Base-by-base conservation (phyloP, 192 early-diverging fungal species). In the Rhizoclosmatium sp. region DNA sequence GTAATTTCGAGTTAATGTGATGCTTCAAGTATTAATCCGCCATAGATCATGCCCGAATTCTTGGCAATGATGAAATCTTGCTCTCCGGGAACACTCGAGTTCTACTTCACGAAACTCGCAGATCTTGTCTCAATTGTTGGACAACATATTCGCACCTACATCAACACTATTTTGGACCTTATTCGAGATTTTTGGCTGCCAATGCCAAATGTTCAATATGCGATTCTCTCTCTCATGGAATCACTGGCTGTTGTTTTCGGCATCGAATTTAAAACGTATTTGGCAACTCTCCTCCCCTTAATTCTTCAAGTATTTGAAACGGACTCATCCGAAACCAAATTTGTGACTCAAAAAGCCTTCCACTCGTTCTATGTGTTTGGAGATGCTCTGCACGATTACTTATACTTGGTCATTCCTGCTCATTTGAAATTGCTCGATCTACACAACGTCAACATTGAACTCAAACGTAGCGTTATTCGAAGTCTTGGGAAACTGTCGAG, bases 61-160 rank as follows among this genome's bases (percentile, higher is more conserved):
- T 70, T 96, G 58, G 84, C 82, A 2, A 91, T 94, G 66, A 94
- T 97, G 92, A 87, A 87, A 47, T 85, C 89, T 4, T 92, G 92
- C 31, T 92, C 92, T 2, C 69, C 86, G 1, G 80, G 85, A 10
- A 91, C 92, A 76, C 90, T 94, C 0, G 93, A 93, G 47, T 95
- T 93, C 58, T 93, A 95, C 76, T 94, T 96, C 76, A 93, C 93
- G 60, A 87, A 93, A 41, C 86, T 97, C 47, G 88, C 90, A 0
- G 85, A 89, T 47, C 77, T 97, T 19, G 93, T 96, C 0, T 67
- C 82, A 41, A 90, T 95, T 75, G 91, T 94, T 10, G 86, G 89
- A 47, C 88, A 92, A 65, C 92, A 96, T 58, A 94, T 95, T 40
- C 87, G 94, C 14, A 89, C 88, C 41, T 94, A 93, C 60, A 81